These are phyloP conservation scores for Sarcodon sp. DNA, from an alignment of 768 basidiomycete species.

Conservation along the genomic window DNA sequence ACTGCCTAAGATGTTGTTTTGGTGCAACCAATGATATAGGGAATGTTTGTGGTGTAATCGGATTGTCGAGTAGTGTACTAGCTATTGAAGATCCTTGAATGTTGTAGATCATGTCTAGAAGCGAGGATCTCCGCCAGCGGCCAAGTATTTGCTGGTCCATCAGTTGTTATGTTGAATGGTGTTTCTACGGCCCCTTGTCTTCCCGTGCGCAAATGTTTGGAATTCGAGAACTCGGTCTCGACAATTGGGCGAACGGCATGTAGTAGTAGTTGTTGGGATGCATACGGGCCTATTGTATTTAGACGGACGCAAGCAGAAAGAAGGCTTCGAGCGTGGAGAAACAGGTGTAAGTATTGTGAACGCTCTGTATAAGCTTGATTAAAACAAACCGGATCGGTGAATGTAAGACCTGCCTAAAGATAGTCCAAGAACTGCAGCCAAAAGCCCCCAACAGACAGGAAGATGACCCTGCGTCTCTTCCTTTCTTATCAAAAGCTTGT, in stretches of 20 bases:
- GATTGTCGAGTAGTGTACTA: slow-evolving; percentile 12
- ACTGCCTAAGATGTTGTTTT: slow-evolving; percentile 24
- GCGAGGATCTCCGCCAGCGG: slow-evolving; percentile 90
- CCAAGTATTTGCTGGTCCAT: slow-evolving; percentile 85
- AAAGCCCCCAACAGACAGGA: slow-evolving; percentile 81
- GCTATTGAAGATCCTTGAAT: slow-evolving; percentile 95
- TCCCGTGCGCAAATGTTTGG: slow-evolving; percentile 36
- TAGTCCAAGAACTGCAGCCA: slow-evolving; percentile 68
- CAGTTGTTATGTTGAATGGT: slow-evolving; percentile 12
- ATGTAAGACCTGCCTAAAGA: slow-evolving; percentile 39
- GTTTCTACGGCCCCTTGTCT: slow-evolving; percentile 5
- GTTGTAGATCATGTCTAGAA: slow-evolving; percentile 85
- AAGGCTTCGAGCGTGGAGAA: slow-evolving; percentile 82
- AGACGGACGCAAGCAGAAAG: slow-evolving; percentile 88
- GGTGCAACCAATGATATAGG: slow-evolving; percentile 1
- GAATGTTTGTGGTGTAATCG: too few species aligned
- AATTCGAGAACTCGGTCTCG: slow-evolving; percentile 32
- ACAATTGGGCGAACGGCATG: slow-evolving; percentile 62
- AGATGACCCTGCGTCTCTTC: slow-evolving; percentile 71
- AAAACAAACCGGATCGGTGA: not conserved
- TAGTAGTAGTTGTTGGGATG: slow-evolving; percentile 76
- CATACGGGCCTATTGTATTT: slow-evolving; percentile 88
- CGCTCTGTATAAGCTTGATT: slow-evolving; percentile 37
- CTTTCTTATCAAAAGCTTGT: slow-evolving; percentile 55
- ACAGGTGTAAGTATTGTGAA: slow-evolving; percentile 79